These are phyloP conservation scores for Colletotrichum lini DNA, from an alignment of 2,329 filamentous ascomycete genomes.

Conservation along the genomic window DNA sequence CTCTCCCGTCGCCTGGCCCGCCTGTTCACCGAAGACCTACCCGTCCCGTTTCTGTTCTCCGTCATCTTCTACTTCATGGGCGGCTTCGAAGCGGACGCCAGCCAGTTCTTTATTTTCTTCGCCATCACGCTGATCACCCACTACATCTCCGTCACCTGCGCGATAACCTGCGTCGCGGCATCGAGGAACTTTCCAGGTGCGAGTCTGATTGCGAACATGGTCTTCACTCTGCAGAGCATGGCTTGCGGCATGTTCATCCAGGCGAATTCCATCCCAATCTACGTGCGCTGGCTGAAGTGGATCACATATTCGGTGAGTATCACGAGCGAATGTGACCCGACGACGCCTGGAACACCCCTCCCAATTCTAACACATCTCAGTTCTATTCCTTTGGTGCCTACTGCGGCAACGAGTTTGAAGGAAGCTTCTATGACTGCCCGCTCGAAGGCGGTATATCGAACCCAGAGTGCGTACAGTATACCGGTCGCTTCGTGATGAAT, in stretches of 20 bases:
- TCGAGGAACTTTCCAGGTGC: constrained; percentile 79
- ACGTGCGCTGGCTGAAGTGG: constrained; percentile 84
- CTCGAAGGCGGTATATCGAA: constrained; percentile 72
- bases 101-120: constrained; percentile 81
- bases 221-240: constrained; percentile 81
- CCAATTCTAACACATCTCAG: constrained; percentile 51
- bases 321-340: constrained; percentile 45
- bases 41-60: constrained; percentile 79
- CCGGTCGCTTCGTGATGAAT: constrained; percentile 77
- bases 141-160: constrained; percentile 81
- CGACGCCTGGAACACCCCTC: background rate
- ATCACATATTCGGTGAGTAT: constrained; percentile 69
- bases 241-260: constrained; percentile 85
- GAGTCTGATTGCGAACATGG: constrained; percentile 79
- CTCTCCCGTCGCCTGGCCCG: constrained; percentile 78
- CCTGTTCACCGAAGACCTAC: constrained; percentile 79
- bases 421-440: constrained; percentile 81
- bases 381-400: constrained; percentile 82
- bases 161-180: constrained; percentile 76
- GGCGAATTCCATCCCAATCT: constrained; percentile 79
- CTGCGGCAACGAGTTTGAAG: constrained; percentile 80
- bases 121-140: constrained; percentile 77
- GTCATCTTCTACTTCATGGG: constrained; percentile 85
- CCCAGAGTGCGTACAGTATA: constrained; percentile 77
- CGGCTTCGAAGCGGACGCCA: constrained; percentile 75